Base-by-base conservation (phyloP, 2,329 filamentous ascomycete species). In the Xylariaceae sp. region DNA sequence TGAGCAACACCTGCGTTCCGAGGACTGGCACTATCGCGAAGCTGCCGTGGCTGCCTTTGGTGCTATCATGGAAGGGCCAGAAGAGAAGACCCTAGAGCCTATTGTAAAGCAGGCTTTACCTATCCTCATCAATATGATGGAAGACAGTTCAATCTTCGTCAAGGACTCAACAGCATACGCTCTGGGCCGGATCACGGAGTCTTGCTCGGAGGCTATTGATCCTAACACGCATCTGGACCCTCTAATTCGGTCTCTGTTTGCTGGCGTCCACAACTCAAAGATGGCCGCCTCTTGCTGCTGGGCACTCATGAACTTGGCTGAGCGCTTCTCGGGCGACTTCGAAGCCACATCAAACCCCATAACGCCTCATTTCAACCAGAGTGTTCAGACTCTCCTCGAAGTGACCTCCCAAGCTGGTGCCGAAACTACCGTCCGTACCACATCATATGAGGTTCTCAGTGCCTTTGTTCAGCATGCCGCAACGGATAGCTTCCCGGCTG, bases 271-370 rank as follows among this genome's bases (percentile, higher is more conserved):
- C 75, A 94, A 88, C 70, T 87, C 91, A 56, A 96, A 95, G 82
- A 99, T 99, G 86, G 94, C 92, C 30, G 86, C 90, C 51, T 99
- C 94, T 29, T 97, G 94, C 84, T 99, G 94, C 77, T 96, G 95
- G 94, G 92, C 94, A 30, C 76, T 99, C 62, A 97, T 99, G 89
- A 99, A 97, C 74, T 77, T 99, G 68, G 92, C 94, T 10, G 94
- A 99, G 70, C 87, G 92, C 57, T 99, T 97, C 70, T 89, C 91
- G 29, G 90, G 91, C 54, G 92, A 96, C 51, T 80, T 86, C 52
- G 89, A 89, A 47, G 87, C 86, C 56, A 65, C 77, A 40, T 78
- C 86, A 65, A 99, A 97, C 75, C 81, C 90, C 41, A 79, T 99
- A 47, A 95, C 92, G 2, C 84, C 86, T 58, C 90, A 96, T 75